Percentiles rank a stretch among this genome's conserved stretches.
Evolutionary conservation across 306 rosid species (phyloP).

Genomic region (Glycine tomentella): DNA sequence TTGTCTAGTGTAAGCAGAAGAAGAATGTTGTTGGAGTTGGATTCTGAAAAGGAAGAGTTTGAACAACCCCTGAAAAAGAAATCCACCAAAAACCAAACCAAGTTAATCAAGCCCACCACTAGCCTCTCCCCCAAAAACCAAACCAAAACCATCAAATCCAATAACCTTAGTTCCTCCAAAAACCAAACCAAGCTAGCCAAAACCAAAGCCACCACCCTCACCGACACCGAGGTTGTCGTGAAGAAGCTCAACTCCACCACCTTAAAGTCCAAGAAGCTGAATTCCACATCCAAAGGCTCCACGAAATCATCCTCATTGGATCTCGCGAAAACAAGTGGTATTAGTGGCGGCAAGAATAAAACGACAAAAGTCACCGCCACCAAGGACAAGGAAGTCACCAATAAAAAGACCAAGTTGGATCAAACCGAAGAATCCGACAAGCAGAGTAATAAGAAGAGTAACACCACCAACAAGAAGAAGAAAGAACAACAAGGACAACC

Average conservation of each 20-base stretch:
- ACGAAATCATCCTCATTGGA: constrained; percentile 57
- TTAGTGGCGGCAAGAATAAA: constrained; percentile 59
- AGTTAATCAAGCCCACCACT: constrained; percentile 43
- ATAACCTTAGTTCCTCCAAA: constrained; percentile 44
- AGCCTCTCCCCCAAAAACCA: constrained; percentile 60
- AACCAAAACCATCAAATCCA: constrained; percentile 62
- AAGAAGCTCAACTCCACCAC: constrained; percentile 72
- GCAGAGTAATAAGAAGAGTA: constrained; percentile 33
- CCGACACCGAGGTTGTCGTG: constrained; percentile 37
- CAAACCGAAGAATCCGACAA: constrained; percentile 36
- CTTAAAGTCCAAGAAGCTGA: constrained; percentile 62
- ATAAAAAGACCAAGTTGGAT: constrained; percentile 37
- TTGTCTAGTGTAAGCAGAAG: constrained; percentile 36
- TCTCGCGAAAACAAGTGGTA: constrained; percentile 53
- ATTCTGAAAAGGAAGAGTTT: constrained; percentile 1
- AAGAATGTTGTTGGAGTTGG: constrained; percentile 40
- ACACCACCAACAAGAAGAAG: too few relatives aligned
- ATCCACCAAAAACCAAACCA: constrained; percentile 64
- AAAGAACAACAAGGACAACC: constrained; percentile 47
- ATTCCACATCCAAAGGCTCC: constrained; percentile 55
- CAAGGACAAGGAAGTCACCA: constrained; percentile 16
- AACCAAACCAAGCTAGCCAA: constrained; percentile 69
- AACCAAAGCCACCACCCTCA: constrained; percentile 50
- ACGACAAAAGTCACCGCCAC: constrained; percentile 62
- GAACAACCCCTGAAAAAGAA: constrained; percentile 59